Base-by-base conservation (phyloP, 192 early-diverging fungal species). In the Umbelopsis ramanniana region DNA sequence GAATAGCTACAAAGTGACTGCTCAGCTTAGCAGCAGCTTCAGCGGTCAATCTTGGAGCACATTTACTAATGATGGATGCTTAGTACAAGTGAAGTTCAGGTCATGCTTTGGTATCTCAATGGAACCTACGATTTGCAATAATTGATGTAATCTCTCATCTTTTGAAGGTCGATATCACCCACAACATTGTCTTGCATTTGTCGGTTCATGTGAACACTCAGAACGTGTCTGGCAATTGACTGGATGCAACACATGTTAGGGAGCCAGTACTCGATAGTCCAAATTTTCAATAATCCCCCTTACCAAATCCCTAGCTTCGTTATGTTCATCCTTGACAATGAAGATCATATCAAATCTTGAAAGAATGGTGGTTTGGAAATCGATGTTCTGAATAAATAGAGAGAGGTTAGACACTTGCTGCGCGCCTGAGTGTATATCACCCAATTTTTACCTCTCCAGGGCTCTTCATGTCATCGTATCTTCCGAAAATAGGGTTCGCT, bases 261-360 rank as follows among this genome's bases (percentile, higher is more conserved):
- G 68, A 69, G 38, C 17, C 26, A 19, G 21, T 4, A 22, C 3
- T 12, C 29, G 52, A 54, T 45, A 45, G 7, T n/a, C 43, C 29
- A 48, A 37, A n/a, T 26, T 40, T 4, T 68, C 33, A 1, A 14
- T 40, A 7, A 22, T 0, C 38, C 15, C 47, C 33, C 63, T 73
- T 81, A 90, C 89, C 81, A 84, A 85, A 87, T 99, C 98, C 33
- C 94, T 90, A 75, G 81, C 83, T 74, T 96, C 95, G 75, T 97
- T 95, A 74, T 98, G 97, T 78, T 96, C 96, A 81, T 99, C 98
- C 74, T 93, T 93, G 38, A 99, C 91, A 75, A 99, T 98, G 71
- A 99, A 99, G 72, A 99, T 99, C 90, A 98, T 92, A 83, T 99
- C 98, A 70, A 99, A 99, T 83, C 98, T 91, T 52, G 98, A 99